Evolutionary conservation across 1,284 basidiomycete genomes (phyloP).

Genomic region (Ceratobasidium theobromae): DNA sequence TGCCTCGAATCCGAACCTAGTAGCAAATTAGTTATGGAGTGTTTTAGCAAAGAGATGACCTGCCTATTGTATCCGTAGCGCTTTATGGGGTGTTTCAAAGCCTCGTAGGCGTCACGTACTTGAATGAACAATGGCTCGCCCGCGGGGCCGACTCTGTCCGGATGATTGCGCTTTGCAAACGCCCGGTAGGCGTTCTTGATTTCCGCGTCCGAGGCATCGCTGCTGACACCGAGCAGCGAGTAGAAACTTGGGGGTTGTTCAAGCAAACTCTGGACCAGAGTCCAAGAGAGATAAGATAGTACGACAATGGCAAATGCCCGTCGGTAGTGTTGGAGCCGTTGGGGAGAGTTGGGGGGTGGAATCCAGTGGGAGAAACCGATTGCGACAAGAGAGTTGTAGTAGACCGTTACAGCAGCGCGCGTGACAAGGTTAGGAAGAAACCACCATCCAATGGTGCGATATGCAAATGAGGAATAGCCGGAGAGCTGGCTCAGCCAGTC

Average conservation of each 20-base stretch:
- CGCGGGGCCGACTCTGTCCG: conserved; percentile 63
- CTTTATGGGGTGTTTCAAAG: conserved; percentile 72
- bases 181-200: conserved; percentile 72
- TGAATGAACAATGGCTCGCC: conserved; percentile 70
- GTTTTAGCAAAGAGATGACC: conserved; percentile 47
- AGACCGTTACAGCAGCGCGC: background rate
- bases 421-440: conserved; percentile 13
- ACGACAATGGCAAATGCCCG: conserved; percentile 66
- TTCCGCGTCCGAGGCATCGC: conserved; percentile 61
- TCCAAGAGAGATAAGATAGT: conserved; percentile 68
- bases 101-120: conserved; percentile 76
- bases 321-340: conserved; percentile 47
- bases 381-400: background rate
- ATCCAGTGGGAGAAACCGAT: conserved; percentile 9
- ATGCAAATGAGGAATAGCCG: conserved; percentile 8
- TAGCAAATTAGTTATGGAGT: conserved; percentile 1
- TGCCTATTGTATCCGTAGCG: conserved; percentile 80
- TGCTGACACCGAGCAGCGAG: conserved; percentile 64
- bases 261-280: conserved; percentile 57
- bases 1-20: conserved; percentile 74
- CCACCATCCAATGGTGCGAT: conserved; percentile 23
- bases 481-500: conserved; percentile 21
- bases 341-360: background rate
- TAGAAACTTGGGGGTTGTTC: conserved; percentile 71
- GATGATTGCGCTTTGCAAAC: conserved; percentile 75